Base-by-base conservation (phyloP, 495 filamentous ascomycete species). In the Oidiodendron maius region DNA sequence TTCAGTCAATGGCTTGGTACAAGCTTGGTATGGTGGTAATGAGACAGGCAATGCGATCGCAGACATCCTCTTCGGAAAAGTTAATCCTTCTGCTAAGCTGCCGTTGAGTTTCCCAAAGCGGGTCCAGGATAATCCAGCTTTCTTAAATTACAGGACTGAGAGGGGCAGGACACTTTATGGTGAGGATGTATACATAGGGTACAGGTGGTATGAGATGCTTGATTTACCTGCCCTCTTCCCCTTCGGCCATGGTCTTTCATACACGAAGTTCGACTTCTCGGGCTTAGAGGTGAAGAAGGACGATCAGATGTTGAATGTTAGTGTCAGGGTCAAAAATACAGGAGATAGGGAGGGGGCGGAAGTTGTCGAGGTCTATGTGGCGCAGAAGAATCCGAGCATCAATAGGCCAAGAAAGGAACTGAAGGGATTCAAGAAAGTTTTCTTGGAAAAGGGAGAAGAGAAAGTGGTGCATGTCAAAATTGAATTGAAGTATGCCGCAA, bases 161-260 rank as follows among this genome's bases (percentile, higher is more conserved):
- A 30, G 57, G 25, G 57, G 71, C 58, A n/a, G 62, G 47, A 34
- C 71, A 52, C 46, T 88, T 4, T 91, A 91, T 58, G 83, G 84
- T 38, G 87, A 91, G 56, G 80, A 79, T 18, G 64, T 85, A 0
- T 77, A 79, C 36, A 66, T 88, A 32, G 85, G 83, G 53, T 87
- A 87, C 50, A 75, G 83, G 17, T 74, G 79, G 50, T 86, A 87
- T 48, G 81, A 86, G 52, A 69, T 67, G 30, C 58, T 75, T 43
- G 80, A 83, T 49, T 78, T 85, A 0, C 72, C 83, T 0, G 91
- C 91, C 65, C 70, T 80, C 4, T 89, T 76, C 51, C 72, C 82
- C 26, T 94, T 95, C 59, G 88, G 89, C 39, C 81, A 91, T 60
- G 89, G 89, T 18, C 75, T 95, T 5, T 86, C 81, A 0, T 93